Percentiles rank a stretch among this genome's conserved stretches.
phyloP scores from a whole-genome alignment of 2,329 filamentous ascomycete species.

The Alternaria metachromatica region DNA sequence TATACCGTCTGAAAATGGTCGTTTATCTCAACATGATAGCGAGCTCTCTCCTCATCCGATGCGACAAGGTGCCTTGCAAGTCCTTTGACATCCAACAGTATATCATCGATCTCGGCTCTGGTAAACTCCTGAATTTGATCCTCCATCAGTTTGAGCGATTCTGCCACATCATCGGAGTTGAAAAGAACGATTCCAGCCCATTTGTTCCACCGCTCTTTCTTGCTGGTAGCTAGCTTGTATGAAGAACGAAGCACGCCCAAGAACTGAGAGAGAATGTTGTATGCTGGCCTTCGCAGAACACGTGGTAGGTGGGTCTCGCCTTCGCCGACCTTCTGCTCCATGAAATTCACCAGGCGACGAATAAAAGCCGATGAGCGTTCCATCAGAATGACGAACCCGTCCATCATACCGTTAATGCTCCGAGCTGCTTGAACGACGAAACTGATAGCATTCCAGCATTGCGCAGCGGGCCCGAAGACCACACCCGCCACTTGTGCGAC shows the following conservation, averaged over 20 bases:
- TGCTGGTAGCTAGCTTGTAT: slow-evolving; percentile 20
- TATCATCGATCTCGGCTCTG: not conserved
- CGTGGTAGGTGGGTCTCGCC: not conserved
- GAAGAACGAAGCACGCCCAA: slow-evolving; percentile 12
- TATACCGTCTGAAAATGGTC: too few species aligned
- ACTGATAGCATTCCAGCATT: slow-evolving; percentile 26
- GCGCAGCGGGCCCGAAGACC: slow-evolving; percentile 14
- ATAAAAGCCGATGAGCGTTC: slow-evolving; percentile 21
- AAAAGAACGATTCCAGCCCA: slow-evolving; percentile 13
- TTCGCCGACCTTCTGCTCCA: not conserved
- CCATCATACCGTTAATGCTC: slow-evolving; percentile 8
- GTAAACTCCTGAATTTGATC: not conserved
- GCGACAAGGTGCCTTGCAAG: not conserved
- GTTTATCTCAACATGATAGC: too few species aligned
- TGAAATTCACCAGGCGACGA: not conserved
- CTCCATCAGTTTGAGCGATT: not conserved
- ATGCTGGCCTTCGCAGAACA: slow-evolving; percentile 6
- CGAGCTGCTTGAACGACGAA: slow-evolving; percentile 15
- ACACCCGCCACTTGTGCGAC: slow-evolving; percentile 12
- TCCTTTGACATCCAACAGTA: not conserved
- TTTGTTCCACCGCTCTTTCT: slow-evolving; percentile 3
- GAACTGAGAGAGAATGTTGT: slow-evolving; percentile 10
- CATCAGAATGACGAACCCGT: slow-evolving; percentile 23
- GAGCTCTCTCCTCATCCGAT: not conserved
- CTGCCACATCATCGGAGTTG: not conserved